Evolutionary conservation across 2,329 filamentous ascomycete genomes (phyloP), one percentile per base, ranked within the genome.

Genomic region (Diaporthe humulicola): DNA sequence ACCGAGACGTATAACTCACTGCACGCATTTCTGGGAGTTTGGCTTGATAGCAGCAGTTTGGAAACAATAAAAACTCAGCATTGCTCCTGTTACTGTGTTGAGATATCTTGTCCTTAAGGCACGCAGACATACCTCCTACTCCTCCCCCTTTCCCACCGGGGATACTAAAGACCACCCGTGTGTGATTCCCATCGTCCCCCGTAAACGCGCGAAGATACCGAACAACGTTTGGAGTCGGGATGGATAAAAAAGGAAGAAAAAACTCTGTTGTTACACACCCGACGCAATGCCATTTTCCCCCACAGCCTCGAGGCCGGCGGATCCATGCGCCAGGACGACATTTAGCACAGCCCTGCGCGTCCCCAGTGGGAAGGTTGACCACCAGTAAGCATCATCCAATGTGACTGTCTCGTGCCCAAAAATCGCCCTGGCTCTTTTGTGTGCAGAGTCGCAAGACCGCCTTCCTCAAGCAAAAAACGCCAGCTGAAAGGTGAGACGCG

Each of bases 1-100:
- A 38, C 42, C 14, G 19, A 22, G n/a, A 30, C 19, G 5, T 28
- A 2, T 4, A 52, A 38, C 9, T 54, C 64, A 69, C 8, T 9
- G 30, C 33, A 28, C 9, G 45, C 64, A 25, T 67, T 38, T 17
- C 8, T 45, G 30, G 30, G 45, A 52, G 45, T 67, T 28, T 52
- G 30, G 45, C 8, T 50, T 25, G n/a, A n/a, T 36, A 54, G 52
- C 40, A 61, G 33, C 22, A 52, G 10, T 45, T 61, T n/a, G 33
- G 60, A 57, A 72, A 42, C 58, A 72, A 56, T 45, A 45, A 69
- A 48, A 52, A 40, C 69, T 61, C 70, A 60, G 70, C 60, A 42
- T 75, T 75, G 70, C 73, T 75, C 70, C 50, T 61, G 58, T 75
- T 75, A 75, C 52, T 66, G 54, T 45, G 66, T 61, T 58, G 52